Conservation (phyloP, 176 grass and related monocot species). For the Rhipidocladum racemiflorum region DNA sequence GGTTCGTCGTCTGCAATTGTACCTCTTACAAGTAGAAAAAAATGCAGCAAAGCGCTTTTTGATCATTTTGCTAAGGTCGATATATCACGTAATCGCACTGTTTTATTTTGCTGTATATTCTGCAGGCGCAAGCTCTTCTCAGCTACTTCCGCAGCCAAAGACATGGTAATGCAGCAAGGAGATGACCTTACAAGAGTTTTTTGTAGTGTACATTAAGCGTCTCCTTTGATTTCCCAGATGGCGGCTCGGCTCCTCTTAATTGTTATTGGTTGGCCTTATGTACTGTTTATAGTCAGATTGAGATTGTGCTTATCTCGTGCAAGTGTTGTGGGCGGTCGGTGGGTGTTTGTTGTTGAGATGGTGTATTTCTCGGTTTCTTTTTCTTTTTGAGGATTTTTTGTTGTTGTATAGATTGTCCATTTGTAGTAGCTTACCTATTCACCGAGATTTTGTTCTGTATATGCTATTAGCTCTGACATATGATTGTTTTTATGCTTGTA, state of each 20-base stretch:
- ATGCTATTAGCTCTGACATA: slow-evolving; percentile 31
- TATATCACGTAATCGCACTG: not conserved
- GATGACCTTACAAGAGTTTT: slow-evolving; percentile 32
- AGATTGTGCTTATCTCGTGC: slow-evolving; percentile 27
- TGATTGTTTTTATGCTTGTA: slow-evolving; percentile 28
- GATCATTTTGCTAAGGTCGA: not conserved
- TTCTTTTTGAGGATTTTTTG: not conserved
- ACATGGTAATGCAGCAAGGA: slow-evolving; percentile 65
- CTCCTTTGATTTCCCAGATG: not conserved
- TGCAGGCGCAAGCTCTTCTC: slow-evolving; percentile 87
- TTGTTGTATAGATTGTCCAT: slow-evolving; percentile 42
- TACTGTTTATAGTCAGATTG: slow-evolving; percentile 42
- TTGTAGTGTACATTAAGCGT: slow-evolving; percentile 45
- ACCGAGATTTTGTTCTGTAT: slow-evolving; percentile 46
- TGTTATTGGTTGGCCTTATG: slow-evolving; percentile 18
- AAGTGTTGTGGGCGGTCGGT: slow-evolving; percentile 16
- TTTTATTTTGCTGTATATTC: not conserved
- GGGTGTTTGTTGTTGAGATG: slow-evolving; percentile 38
- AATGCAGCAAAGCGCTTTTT: not conserved
- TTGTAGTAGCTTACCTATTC: slow-evolving; percentile 25
- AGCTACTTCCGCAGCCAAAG: slow-evolving; percentile 97
- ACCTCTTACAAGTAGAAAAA: slow-evolving; percentile 16
- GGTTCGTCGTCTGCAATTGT: slow-evolving; percentile 33
- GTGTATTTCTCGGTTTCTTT: not conserved
- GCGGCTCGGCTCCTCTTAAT: not conserved